Evolutionary conservation across 108 stramenopile genomes (phyloP), one percentile per base, ranked within the genome.

Genomic region (Fistulifera pelliculosa): DNA sequence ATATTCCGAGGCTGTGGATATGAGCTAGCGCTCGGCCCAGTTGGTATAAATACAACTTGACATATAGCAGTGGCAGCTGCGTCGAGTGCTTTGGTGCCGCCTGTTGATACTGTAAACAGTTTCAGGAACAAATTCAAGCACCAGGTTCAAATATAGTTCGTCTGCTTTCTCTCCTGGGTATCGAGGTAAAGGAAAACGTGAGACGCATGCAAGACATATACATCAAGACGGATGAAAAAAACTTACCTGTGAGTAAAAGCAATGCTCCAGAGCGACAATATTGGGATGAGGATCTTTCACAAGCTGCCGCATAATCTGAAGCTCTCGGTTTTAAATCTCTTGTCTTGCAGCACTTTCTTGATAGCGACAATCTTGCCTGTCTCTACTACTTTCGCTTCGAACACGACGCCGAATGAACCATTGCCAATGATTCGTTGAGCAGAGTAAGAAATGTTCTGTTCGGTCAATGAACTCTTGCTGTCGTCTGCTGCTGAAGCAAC

Each of bases 351-450:
- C 17, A 99, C 97, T 61, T 95, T 96, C 65, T 96, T 98, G 60
- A 95, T 95, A 26, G 94, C 92, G 0, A 94, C 92, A 16, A 88
- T 71, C 64, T 97, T 94, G 23, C 92, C 93, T 27, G 95, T 96
- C 58, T 96, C 94, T 49, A 94, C 93, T 2, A 99, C 94, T 11
- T 81, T 77, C 0, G 98, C 98, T 59, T 90, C 83, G 64, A 98
- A 99, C 47, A 99, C 98, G 0, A 96, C 96, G 3, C 98, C 98
- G 50, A 99, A 99, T 4, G 87, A 86, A 26, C 98, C 98, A 63
- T 99, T 96, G 2, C 98, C 98, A 41, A 99, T 96, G 51, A 99
- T 96, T 1, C 93, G 87, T 69, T 98, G 94, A 26, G 96, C 96
- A 10, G 85, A 86, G 71, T 98, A 99, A 47, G 79, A 87, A 38